Evolutionary conservation across 2,329 filamentous ascomycete genomes (phyloP), one percentile per base, ranked within the genome.

Genomic region (Aspergillus udagawae): DNA sequence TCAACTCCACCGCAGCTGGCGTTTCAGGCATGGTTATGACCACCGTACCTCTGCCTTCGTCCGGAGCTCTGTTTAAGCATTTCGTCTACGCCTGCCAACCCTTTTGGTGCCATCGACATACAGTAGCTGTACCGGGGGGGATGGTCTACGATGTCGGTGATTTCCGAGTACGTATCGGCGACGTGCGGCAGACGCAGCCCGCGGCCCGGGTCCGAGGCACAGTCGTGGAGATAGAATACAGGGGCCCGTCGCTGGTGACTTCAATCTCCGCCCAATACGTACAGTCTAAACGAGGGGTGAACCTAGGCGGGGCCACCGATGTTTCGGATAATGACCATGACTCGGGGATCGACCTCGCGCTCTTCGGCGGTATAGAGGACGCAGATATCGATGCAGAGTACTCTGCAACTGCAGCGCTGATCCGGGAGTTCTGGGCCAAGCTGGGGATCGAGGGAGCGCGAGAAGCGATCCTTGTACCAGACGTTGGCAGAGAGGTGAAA

Each of bases 181-280:
- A 79, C 38, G 70, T 79, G 54, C 70, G 73, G 4, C 76, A 77
- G 62, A 75, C 70, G 35, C 67, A 68, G 41, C 75, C 75, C 14
- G 64, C 64, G 25, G 72, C 63, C 8, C 64, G 75, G 20, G 60
- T 71, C 9, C 73, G 75, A n/a, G 76, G 76, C 0, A 74, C 74
- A 2, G 68, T 78, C n/a, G 68, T 77, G n/a, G 76, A 79, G 61
- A 71, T 78, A 32, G 74, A 77, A 57, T 79, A 75, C 70, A 63
- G 66, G 27, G 75, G 74, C 0, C 73, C 74, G 20, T 74, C 72
- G 14, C 49, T 75, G 51, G 57, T 73, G 21, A 58, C 67, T 9
- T 63, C 67, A 17, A 58, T 71, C 14, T 44, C 58, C 17, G 25
- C 59, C 20, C 49, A 63, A 49, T 51, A 57, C 23, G 44, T 52